Evolutionary conservation across 2,329 filamentous ascomycete genomes (phyloP).

Genomic region (Aspergillus fischeri): DNA sequence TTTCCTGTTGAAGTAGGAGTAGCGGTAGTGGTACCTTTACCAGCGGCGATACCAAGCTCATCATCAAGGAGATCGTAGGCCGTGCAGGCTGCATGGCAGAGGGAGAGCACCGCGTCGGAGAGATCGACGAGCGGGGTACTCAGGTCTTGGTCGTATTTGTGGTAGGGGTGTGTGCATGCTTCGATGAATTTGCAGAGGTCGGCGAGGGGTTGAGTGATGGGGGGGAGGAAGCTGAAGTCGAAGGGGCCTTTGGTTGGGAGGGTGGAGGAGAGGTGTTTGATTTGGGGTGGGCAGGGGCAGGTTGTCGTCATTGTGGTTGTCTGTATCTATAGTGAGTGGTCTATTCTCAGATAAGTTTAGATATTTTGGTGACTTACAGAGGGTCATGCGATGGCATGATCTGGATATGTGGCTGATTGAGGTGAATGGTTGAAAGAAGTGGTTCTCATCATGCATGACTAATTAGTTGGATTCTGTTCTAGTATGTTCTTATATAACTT

Average conservation of each 20-base stretch:
- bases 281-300: not conserved
- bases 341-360: no score
- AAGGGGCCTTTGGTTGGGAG: not conserved
- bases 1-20: not conserved
- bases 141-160: not conserved
- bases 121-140: not conserved
- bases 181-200: constrained; percentile 1
- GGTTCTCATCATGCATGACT: no score
- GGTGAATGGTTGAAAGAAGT: no score
- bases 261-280: not conserved
- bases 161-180: not conserved
- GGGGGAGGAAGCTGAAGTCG: constrained; percentile 1
- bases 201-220: not conserved
- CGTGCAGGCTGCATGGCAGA: constrained; percentile 1
- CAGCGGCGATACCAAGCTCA: not conserved
- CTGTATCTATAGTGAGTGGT: not conserved
- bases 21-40: no score
- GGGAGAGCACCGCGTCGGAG: not conserved
- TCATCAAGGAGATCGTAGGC: not conserved
- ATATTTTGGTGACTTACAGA: no score
- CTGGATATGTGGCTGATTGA: no score
- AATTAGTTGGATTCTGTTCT: no score
- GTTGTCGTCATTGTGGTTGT: not conserved
- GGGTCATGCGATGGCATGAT: no score
- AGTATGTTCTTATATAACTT: no score